A percentile compares a stretch with the other conserved stretches of the same genome.
phyloP scores from a whole-genome alignment of 2,329 filamentous ascomycete genomes.

The Venturia carpophila region DNA sequence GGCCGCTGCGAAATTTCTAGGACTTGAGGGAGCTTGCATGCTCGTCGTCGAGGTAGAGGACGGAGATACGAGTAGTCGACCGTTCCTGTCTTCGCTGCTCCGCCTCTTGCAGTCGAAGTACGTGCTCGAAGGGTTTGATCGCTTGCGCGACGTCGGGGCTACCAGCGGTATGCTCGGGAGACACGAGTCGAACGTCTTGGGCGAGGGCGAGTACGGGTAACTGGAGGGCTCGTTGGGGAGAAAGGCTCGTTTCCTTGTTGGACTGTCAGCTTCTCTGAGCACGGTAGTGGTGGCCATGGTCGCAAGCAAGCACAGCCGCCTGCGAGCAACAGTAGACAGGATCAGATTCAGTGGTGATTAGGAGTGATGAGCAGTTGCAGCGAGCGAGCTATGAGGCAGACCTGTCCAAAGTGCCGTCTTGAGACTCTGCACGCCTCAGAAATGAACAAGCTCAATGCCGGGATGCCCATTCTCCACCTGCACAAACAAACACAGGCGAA shows the following conservation, averaged over 20 bases:
- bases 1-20: slow-evolving; percentile 27
- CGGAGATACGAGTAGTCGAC: slow-evolving; percentile 21
- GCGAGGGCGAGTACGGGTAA: slow-evolving; percentile 29
- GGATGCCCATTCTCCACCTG: neutral
- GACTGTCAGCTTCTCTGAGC: slow-evolving; percentile 30
- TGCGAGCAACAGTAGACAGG: slow-evolving; percentile 3
- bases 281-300: slow-evolving; percentile 26
- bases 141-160: slow-evolving; percentile 14
- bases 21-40: slow-evolving; percentile 32
- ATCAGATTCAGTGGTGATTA: neutral
- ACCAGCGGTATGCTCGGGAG: slow-evolving; percentile 13
- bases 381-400: slow-evolving; percentile 7
- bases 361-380: slow-evolving; percentile 2
- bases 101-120: slow-evolving; percentile 6
- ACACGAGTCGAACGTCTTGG: slow-evolving; percentile 22
- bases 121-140: neutral
- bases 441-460: slow-evolving; percentile 7
- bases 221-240: slow-evolving; percentile 27
- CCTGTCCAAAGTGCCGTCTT: neutral
- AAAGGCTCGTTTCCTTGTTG: slow-evolving; percentile 30
- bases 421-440: slow-evolving; percentile 8
- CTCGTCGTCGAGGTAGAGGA: slow-evolving; percentile 19
- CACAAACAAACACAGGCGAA: slow-evolving; percentile 1
- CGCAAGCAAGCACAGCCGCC: neutral
- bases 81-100: slow-evolving; percentile 20